These are phyloP conservation scores for Metschnikowia santaceciliae DNA, from an alignment of 805 yeast species.

Conservation along the genomic window DNA sequence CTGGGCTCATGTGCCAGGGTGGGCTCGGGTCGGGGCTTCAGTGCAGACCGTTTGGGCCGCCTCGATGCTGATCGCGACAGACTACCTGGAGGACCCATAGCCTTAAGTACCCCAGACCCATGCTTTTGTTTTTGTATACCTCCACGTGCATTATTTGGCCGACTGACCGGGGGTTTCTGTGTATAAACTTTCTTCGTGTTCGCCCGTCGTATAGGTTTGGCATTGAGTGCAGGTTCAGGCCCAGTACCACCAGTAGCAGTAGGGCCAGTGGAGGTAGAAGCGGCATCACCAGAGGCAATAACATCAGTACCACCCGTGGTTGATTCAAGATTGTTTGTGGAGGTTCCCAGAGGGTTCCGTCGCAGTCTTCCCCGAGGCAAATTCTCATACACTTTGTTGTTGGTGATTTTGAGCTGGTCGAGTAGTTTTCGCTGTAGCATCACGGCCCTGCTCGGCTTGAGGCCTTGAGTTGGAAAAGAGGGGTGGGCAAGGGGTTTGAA, in stretches of 20 bases:
- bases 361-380: conserved; percentile 15
- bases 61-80: background rate
- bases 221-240: background rate
- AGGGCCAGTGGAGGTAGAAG: no score
- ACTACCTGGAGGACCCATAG: background rate
- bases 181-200: background rate
- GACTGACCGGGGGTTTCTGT: background rate
- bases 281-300: no score
- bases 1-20: background rate
- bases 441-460: conserved; percentile 1
- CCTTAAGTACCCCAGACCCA: background rate
- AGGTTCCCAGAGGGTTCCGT: conserved; percentile 1
- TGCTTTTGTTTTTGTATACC: background rate
- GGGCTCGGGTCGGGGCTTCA: background rate
- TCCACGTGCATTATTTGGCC: background rate
- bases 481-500: background rate
- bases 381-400: conserved; percentile 17
- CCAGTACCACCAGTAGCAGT: background rate
- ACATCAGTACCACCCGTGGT: no score
- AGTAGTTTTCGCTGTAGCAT: conserved; percentile 13
- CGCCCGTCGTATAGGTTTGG: background rate
- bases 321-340: background rate
- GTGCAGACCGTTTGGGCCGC: background rate
- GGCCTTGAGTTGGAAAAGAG: background rate
- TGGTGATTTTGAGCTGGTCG: conserved; percentile 17